Base-by-base conservation (phyloP, 2,329 filamentous ascomycete genomes). In the Elsinoe batatas region DNA sequence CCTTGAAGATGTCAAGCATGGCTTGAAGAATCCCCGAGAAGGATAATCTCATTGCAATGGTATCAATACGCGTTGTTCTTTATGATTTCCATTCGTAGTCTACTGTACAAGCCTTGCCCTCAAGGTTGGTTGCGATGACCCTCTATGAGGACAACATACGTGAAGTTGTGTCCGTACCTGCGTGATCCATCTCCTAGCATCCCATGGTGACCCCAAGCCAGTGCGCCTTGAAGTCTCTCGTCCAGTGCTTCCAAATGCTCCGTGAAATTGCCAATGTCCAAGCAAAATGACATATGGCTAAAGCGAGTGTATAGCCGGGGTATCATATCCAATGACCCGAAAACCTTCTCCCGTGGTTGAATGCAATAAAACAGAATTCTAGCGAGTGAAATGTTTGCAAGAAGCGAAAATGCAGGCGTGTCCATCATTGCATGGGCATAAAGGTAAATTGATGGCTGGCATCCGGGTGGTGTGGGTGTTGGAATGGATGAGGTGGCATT, bases 401-500 rank as follows among this genome's bases (percentile, higher is more conserved):
- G 33, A 51, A 37, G n/a, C 7, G 47, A 26, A 51, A n/a, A 12
- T 17, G n/a, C 18, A 32, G 18, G 12, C 18, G 13, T 35, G 2
- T 51, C 32, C 26, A 51, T 38, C 32, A 51, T 38, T 51, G 47
- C 26, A 51, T 51, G 13, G 47, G 47, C 47, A 51, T 51, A 17
- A 51, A 51, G 11, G 47, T 51, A 33, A 51, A 51, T 20, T 51
- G 47, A 38, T 51, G 47, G 47, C 26, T 51, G 33, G 32, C 35
- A 26, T 51, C 47, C 12, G 47, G 47, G 37, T 51, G 47, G 32
- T 51, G 47, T 35, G 35, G 47, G 36, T 51, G 44, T 13, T 49
- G 47, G 33, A 51, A 51, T 22, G 47, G 47, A 13, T 58, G 3
- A 62, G 60, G 11, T 60, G 62, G 20, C 59, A 62, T 43, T 59